Percentiles rank a stretch among this genome's conserved stretches.
These are phyloP conservation scores for Nitzschia sp. DNA, from an alignment of 108 stramenopile species.

Conservation along the genomic window DNA sequence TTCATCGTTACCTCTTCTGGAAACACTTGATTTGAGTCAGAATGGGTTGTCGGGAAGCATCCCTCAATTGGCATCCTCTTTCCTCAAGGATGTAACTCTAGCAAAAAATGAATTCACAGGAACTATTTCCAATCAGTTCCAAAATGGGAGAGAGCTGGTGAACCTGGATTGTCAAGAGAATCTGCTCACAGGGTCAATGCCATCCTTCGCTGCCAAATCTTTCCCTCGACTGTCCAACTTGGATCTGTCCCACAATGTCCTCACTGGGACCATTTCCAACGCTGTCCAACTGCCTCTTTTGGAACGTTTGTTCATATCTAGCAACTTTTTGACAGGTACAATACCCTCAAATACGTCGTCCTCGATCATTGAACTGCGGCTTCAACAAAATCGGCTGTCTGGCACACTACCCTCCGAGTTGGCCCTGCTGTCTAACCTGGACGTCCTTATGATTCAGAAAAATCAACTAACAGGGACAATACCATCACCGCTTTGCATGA, in stretches of 20 bases:
- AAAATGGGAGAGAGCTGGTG: neutral
- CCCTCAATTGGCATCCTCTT: slow-evolving; percentile 29
- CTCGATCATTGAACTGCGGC: slow-evolving; percentile 9
- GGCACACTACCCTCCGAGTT: slow-evolving; percentile 4
- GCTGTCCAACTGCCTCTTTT: slow-evolving; percentile 23
- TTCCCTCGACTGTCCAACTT: neutral
- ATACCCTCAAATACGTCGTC: slow-evolving; percentile 36
- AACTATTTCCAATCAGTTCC: neutral
- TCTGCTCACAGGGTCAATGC: neutral
- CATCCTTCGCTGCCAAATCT: neutral
- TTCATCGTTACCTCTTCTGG: neutral
- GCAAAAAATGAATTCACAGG: slow-evolving; percentile 12
- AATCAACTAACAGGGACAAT: slow-evolving; percentile 58
- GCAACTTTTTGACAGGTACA: slow-evolving; percentile 46
- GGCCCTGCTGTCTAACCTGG: slow-evolving; percentile 9
- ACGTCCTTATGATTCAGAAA: slow-evolving; percentile 52
- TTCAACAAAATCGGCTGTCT: slow-evolving; percentile 4
- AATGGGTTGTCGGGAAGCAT: slow-evolving; percentile 27
- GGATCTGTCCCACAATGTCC: slow-evolving; percentile 7
- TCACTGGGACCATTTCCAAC: neutral
- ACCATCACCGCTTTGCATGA: slow-evolving; percentile 42
- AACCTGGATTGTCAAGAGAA: slow-evolving; percentile 5
- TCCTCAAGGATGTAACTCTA: neutral
- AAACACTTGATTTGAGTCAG: slow-evolving; percentile 13
- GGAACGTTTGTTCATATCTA: slow-evolving; percentile 36